Evolutionary conservation across 768 basidiomycete species (phyloP), one percentile per base, ranked within the genome.

Genomic region (Pseudohyphozyma bogoriensis): DNA sequence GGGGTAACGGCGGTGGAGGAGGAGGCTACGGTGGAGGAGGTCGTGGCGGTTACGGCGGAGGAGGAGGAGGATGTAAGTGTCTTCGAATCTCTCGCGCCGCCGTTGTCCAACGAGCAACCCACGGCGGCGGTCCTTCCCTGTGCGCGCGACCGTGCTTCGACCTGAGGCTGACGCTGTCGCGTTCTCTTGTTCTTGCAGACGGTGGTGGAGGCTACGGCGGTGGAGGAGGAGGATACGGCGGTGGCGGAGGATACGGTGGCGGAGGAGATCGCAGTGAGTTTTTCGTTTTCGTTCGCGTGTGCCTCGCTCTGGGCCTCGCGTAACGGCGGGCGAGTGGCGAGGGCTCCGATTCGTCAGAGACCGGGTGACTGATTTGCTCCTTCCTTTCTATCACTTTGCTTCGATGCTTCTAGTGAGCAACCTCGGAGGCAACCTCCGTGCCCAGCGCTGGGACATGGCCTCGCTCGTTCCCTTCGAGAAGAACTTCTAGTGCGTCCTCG

Each of bases 401-500:
- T 55, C 9, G 33, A 15, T 20, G 29, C 26, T 18, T 51, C 24
- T 4, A n/a, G 11, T 65, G 52, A 45, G 52, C 60, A 50, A 36
- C 55, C 58, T 58, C 54, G 65, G 68, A 3, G 49, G 37, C 12
- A 42, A 45, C 20, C 62, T 62, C 45, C 59, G 54, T 44, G 51
- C 60, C 55, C 84, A 95, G 58, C 89, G 97, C 76, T 99, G 95
- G 95, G 73, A 78, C 55, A 74, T 75, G 45, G 78, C 83, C 49
- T 83, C 83, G 62, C 77, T 95, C 58, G 80, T 84, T 70, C 84
- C 81, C 68, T 97, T 99, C 67, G 95, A 99, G 77, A 99, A 97
- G 78, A 97, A 97, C 78, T 99, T 93, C 68, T 93, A 93, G 68
- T 78, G 84, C 46, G 60, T 56, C 36, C 2, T 3, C 35, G n/a